These are phyloP conservation scores for Wickerhamia fluorescens DNA, from an alignment of 805 yeast genomes.

Conservation along the genomic window DNA sequence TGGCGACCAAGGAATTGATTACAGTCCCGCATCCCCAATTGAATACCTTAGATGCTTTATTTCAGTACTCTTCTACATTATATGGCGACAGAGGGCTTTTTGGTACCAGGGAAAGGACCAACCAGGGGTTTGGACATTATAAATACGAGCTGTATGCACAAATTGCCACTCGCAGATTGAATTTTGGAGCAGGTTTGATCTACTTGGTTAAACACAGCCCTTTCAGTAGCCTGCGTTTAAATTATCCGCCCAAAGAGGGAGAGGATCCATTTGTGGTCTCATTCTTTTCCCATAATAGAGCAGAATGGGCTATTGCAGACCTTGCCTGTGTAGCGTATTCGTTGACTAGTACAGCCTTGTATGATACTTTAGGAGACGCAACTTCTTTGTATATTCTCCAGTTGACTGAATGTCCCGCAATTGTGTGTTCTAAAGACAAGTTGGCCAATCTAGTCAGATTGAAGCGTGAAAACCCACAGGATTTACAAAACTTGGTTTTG, in stretches of 20 bases:
- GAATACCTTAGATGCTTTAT: slow-evolving; percentile 38
- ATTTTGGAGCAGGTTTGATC: slow-evolving; percentile 36
- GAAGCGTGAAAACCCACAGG: slow-evolving; percentile 17
- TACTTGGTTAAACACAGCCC: slow-evolving; percentile 26
- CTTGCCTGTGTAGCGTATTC: slow-evolving; percentile 54
- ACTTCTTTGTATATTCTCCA: slow-evolving; percentile 58
- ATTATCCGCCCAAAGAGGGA: slow-evolving; percentile 7
- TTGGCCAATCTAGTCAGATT: slow-evolving; percentile 19
- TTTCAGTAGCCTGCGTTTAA: slow-evolving; percentile 19
- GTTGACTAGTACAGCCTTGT: slow-evolving; percentile 18
- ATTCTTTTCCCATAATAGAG: slow-evolving; percentile 49
- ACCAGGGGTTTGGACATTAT: slow-evolving; percentile 26
- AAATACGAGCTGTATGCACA: slow-evolving; percentile 21
- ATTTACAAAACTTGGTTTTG: slow-evolving; percentile 22
- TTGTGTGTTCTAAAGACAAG: slow-evolving; percentile 30
- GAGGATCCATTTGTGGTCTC: slow-evolving; percentile 44
- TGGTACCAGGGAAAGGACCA: slow-evolving; percentile 32
- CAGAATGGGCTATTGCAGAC: slow-evolving; percentile 67
- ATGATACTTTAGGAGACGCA: slow-evolving; percentile 38
- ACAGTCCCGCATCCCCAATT: slow-evolving; percentile 37
- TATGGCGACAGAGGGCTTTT: slow-evolving; percentile 36
- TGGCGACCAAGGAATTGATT: slow-evolving; percentile 18
- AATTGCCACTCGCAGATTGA: slow-evolving; percentile 22
- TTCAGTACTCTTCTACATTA: slow-evolving; percentile 32
- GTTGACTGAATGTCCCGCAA: slow-evolving; percentile 52